Conservation (phyloP, 768 basidiomycete genomes). For the Serendipita sp. region DNA sequence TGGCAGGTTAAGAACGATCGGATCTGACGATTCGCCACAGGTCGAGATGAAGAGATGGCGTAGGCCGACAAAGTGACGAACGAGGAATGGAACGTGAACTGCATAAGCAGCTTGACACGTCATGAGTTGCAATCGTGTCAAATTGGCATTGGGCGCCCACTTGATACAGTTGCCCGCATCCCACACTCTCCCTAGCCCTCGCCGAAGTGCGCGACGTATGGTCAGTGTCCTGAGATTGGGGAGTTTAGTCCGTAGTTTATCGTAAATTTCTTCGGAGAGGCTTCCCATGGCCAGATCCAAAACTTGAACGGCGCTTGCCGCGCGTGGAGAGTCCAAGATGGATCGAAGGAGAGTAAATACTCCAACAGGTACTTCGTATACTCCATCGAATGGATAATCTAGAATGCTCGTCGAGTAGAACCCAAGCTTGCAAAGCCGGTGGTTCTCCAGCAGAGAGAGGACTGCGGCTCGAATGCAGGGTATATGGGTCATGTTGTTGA, state of each 20-base stretch:
- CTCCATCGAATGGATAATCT: not conserved
- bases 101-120: not conserved
- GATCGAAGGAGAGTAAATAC: not conserved
- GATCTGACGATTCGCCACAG: not conserved
- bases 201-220: not conserved
- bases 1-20: not conserved
- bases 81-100: not conserved
- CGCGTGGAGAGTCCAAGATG: not conserved
- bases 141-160: not conserved
- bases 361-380: not conserved
- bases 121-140: not conserved
- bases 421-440: not conserved
- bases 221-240: not conserved
- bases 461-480: not conserved
- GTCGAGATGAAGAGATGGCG: not conserved
- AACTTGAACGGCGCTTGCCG: not conserved
- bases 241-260: not conserved
- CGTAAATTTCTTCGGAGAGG: not conserved
- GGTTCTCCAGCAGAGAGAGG: not conserved
- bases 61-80: not conserved
- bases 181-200: not conserved
- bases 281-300: not conserved
- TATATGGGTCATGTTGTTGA: not conserved
- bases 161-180: not conserved
- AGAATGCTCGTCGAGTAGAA: not conserved